Percentiles rank a stretch among this genome's conserved stretches.
Conservation (phyloP, 192 early-diverging fungal species). For the Backusella mclennaniae region DNA sequence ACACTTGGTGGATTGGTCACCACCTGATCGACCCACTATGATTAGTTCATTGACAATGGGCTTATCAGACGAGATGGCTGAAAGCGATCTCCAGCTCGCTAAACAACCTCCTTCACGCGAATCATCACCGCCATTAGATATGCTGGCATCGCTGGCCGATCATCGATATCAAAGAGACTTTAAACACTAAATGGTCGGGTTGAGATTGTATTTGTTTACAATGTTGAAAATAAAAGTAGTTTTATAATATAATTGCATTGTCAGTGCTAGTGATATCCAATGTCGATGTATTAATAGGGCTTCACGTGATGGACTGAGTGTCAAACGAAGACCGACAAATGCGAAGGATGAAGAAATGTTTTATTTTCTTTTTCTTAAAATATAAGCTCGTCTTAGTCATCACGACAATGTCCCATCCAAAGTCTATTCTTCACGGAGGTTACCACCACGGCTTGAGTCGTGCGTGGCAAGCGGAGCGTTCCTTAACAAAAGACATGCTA, state of each 20-base stretch:
- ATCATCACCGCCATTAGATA: slow-evolving; percentile 22
- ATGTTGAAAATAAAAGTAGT: too few species aligned
- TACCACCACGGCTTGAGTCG: slow-evolving; percentile 81
- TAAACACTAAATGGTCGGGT: background rate
- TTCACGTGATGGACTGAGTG: background rate
- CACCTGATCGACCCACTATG: slow-evolving; percentile 33
- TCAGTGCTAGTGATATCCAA: too few species aligned
- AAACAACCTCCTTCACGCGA: slow-evolving; percentile 18
- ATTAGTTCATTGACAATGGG: slow-evolving; percentile 37
- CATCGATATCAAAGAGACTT: slow-evolving; percentile 14
- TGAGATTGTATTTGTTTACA: too few species aligned
- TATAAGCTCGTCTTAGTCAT: background rate
- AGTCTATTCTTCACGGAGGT: slow-evolving; percentile 83
- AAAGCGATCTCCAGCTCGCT: slow-evolving; percentile 17
- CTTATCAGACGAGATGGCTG: slow-evolving; percentile 22
- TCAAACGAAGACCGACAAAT: background rate
- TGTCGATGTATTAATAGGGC: too few species aligned
- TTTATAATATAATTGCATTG: too few species aligned
- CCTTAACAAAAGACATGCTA: slow-evolving; percentile 70
- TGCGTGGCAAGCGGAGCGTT: slow-evolving; percentile 73
- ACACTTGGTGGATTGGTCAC: slow-evolving; percentile 23
- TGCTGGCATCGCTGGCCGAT: slow-evolving; percentile 27
- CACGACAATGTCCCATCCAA: slow-evolving; percentile 1
- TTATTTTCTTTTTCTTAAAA: background rate
- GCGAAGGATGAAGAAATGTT: background rate